Percentiles rank a stretch among this genome's conserved stretches.
Evolutionary conservation across 2,329 filamentous ascomycete species (phyloP).

Genomic region (Polychaeton citri): DNA sequence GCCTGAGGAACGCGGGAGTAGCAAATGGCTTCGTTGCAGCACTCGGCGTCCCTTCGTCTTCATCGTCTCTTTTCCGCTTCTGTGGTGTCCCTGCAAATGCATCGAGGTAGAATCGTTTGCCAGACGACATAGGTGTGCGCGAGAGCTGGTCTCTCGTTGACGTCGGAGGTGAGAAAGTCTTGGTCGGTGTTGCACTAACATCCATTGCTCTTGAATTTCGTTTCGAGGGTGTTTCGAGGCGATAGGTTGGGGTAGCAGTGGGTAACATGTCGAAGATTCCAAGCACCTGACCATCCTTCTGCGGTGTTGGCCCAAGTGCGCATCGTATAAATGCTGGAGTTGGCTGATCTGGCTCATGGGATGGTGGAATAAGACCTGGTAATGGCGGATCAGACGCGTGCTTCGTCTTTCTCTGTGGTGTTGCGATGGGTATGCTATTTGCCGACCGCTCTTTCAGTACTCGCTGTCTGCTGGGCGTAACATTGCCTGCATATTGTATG

Average conservation of each 20-base stretch:
- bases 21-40: constrained; percentile 33
- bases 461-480: background rate
- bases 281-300: constrained; percentile 62
- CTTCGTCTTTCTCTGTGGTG: constrained; percentile 4
- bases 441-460: background rate
- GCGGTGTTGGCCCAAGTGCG: constrained; percentile 59
- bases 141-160: constrained; percentile 5
- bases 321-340: constrained; percentile 19
- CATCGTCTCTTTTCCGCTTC: constrained; percentile 31
- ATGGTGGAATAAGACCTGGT: constrained; percentile 2
- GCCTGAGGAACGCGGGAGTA: constrained; percentile 58
- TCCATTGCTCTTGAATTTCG: constrained; percentile 15
- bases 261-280: constrained; percentile 63
- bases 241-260: constrained; percentile 33
- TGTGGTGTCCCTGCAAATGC: constrained; percentile 51
- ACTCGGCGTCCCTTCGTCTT: constrained; percentile 17
- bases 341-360: constrained; percentile 22
- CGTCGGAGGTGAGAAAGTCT: constrained; percentile 6
- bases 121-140: constrained; percentile 38
- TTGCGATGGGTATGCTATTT: background rate
- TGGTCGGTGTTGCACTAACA: constrained; percentile 27
- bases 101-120: constrained; percentile 49
- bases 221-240: constrained; percentile 9
- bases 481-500: background rate
- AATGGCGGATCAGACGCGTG: constrained; percentile 1